These are phyloP conservation scores for Colletotrichum caudatum DNA, from an alignment of 2,329 filamentous ascomycete genomes.

Conservation along the genomic window DNA sequence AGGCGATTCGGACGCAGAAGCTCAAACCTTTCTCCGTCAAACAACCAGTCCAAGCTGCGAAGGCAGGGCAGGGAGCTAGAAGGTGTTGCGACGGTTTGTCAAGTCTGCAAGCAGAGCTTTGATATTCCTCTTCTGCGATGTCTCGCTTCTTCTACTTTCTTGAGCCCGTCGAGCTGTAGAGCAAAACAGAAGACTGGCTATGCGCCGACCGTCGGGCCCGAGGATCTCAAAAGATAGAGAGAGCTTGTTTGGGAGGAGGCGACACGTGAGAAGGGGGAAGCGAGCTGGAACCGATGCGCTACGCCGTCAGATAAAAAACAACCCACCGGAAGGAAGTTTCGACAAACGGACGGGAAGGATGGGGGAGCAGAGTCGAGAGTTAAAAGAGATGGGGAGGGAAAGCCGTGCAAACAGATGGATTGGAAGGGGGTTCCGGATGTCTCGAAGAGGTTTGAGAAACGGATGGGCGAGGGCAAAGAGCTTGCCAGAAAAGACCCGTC, in stretches of 20 bases:
- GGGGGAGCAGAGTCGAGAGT: constrained; percentile 15
- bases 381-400: constrained; percentile 41
- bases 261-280: constrained; percentile 37
- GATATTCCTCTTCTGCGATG: constrained; percentile 26
- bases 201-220: constrained; percentile 32
- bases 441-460: constrained; percentile 45
- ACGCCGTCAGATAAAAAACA: constrained; percentile 27
- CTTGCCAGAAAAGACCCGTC: constrained; percentile 43
- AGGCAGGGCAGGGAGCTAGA: constrained; percentile 36
- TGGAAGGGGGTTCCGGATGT: constrained; percentile 41
- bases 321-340: constrained; percentile 35
- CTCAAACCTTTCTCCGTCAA: constrained; percentile 55
- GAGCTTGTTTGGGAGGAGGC: constrained; percentile 24
- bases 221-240: constrained; percentile 9
- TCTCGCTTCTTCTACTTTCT: constrained; percentile 16
- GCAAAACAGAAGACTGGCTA: constrained; percentile 24
- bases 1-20: constrained; percentile 50
- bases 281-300: constrained; percentile 32
- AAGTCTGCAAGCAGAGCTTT: constrained; percentile 42
- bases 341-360: not conserved
- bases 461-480: constrained; percentile 44
- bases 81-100: constrained; percentile 34
- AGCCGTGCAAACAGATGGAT: constrained; percentile 38
- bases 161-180: constrained; percentile 19
- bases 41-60: constrained; percentile 44